A percentile compares a stretch with the other conserved stretches of the same genome.
Conservation (phyloP, 164 flowering plant species). For the Brasenia schreberi region DNA sequence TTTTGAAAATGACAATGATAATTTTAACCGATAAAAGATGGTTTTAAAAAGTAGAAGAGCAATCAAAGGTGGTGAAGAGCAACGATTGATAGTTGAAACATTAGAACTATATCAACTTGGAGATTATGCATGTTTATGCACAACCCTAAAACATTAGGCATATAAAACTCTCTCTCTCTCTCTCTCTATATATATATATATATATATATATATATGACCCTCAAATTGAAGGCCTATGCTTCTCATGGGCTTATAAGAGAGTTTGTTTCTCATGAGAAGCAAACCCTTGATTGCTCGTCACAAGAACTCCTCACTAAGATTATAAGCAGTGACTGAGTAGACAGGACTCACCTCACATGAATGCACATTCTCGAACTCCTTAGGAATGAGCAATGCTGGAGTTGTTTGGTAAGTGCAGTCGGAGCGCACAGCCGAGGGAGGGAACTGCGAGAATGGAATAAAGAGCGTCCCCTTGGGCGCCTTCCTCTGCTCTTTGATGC, state of each 20-base stretch:
- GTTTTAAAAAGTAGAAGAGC: too few relatives aligned
- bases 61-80: too few relatives aligned
- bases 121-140: too few relatives aligned
- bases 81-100: too few relatives aligned
- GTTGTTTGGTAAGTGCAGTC: slow-evolving; percentile 47
- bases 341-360: slow-evolving; percentile 51
- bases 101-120: too few relatives aligned
- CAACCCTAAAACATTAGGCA: too few relatives aligned
- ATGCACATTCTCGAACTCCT: slow-evolving; percentile 34
- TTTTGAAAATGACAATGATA: too few relatives aligned
- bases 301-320: background rate
- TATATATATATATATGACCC: background rate
- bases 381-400: slow-evolving; percentile 47
- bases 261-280: background rate
- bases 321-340: background rate
- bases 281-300: background rate
- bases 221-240: background rate
- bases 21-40: too few relatives aligned
- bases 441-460: slow-evolving; percentile 41
- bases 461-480: slow-evolving; percentile 34
- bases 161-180: too few relatives aligned
- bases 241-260: background rate
- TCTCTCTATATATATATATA: background rate
- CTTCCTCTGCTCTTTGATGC: slow-evolving; percentile 24
- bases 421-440: slow-evolving; percentile 24